Percentiles rank a stretch among this genome's conserved stretches.
Evolutionary conservation across 768 basidiomycete genomes (phyloP).

Genomic region (Russula ochroleuca): DNA sequence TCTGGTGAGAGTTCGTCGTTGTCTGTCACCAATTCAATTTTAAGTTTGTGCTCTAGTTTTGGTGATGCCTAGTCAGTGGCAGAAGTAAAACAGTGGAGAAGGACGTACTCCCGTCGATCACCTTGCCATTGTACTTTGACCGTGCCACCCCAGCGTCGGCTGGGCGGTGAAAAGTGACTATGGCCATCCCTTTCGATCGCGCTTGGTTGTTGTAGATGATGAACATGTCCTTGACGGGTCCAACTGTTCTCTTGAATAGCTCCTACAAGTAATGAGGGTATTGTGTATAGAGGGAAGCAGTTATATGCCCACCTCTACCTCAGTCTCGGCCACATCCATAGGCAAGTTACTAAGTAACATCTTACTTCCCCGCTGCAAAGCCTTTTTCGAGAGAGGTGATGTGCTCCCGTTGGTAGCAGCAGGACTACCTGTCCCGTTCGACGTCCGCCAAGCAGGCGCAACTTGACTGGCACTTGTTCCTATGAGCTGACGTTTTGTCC

Average conservation of each 20-base stretch:
- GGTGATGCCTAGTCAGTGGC: neutral
- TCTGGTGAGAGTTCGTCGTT: slow-evolving; percentile 32
- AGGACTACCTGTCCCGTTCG: neutral
- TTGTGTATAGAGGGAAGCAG: neutral
- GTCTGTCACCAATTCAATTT: slow-evolving; percentile 59
- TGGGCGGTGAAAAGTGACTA: slow-evolving; percentile 60
- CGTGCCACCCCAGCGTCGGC: slow-evolving; percentile 62
- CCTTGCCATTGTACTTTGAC: slow-evolving; percentile 68
- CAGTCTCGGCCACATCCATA: slow-evolving; percentile 26
- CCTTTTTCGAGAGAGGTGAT: slow-evolving; percentile 13
- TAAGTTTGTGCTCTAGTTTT: slow-evolving; percentile 57
- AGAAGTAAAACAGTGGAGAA: neutral
- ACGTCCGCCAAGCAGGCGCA: slow-evolving; percentile 25
- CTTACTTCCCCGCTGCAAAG: slow-evolving; percentile 24
- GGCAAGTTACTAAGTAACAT: slow-evolving; percentile 27
- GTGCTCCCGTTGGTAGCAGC: slow-evolving; percentile 14
- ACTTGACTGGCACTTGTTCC: slow-evolving; percentile 22
- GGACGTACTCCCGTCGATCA: slow-evolving; percentile 58
- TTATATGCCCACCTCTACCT: slow-evolving; percentile 20
- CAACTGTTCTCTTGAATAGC: slow-evolving; percentile 71
- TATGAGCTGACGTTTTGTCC: slow-evolving; percentile 26
- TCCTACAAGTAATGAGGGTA: slow-evolving; percentile 43
- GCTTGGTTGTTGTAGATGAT: slow-evolving; percentile 73
- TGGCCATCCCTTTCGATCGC: slow-evolving; percentile 74
- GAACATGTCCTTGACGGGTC: slow-evolving; percentile 65